Evolutionary conservation across 2,329 filamentous ascomycete species (phyloP).

Genomic region (Colletotrichum destructivum): DNA sequence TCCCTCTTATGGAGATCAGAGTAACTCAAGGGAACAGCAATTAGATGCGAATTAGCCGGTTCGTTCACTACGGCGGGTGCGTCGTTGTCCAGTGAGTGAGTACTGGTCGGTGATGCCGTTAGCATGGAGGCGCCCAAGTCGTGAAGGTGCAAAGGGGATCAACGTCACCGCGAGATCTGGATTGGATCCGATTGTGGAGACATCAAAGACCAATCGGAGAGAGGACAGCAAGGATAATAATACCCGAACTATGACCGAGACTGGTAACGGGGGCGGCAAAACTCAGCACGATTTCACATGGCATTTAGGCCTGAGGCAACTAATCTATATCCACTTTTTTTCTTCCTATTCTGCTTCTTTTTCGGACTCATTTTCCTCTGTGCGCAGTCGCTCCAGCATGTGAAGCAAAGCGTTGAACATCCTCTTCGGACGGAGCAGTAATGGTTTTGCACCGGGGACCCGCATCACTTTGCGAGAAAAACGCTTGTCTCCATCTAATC

Average conservation of each 20-base stretch:
- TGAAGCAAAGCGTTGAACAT: neutral
- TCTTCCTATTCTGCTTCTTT: neutral
- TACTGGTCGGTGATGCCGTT: neutral
- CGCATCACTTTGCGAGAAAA: neutral
- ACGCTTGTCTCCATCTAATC: neutral
- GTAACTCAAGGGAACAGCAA: too few species aligned
- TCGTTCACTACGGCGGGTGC: neutral
- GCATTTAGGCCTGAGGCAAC: neutral
- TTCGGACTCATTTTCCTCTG: neutral
- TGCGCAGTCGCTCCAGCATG: neutral
- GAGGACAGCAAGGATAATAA: neutral
- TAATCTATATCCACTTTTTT: neutral
- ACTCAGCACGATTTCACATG: neutral
- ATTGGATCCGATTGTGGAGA: neutral
- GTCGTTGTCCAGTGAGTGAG: neutral
- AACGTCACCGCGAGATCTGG: conserved; percentile 10
- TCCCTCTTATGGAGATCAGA: too few species aligned
- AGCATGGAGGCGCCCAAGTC: neutral
- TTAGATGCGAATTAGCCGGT: too few species aligned
- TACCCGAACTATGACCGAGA: conserved; percentile 27
- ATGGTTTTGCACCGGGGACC: neutral
- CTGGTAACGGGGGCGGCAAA: neutral
- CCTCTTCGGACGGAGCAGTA: neutral
- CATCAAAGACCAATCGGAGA: conserved; percentile 18
- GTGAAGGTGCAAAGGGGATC: neutral